phyloP scores from a whole-genome alignment of 2,329 filamentous ascomycete species.

The Penicillium sp. region DNA sequence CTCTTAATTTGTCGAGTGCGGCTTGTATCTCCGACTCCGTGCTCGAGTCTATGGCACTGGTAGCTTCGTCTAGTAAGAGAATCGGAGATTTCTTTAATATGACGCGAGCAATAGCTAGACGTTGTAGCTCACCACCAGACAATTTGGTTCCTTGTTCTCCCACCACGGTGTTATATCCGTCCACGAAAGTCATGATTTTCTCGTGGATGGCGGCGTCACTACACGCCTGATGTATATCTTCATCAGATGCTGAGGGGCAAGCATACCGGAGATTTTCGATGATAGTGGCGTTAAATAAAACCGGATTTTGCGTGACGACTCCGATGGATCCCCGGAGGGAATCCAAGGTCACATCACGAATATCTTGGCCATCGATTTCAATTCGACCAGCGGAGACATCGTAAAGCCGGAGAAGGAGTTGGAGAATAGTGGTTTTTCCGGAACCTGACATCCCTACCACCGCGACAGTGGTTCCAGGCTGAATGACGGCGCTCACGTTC shows the following conservation, averaged over 20 bases:
- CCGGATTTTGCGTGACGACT: slow-evolving; percentile 62
- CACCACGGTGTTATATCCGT: slow-evolving; percentile 36
- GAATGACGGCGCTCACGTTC: slow-evolving; percentile 45
- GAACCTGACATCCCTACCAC: slow-evolving; percentile 57
- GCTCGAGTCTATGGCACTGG: slow-evolving; percentile 40
- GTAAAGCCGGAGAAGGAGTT: slow-evolving; percentile 55
- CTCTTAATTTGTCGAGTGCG: slow-evolving; percentile 16
- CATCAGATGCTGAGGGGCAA: slow-evolving; percentile 31
- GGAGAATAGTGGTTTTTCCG: slow-evolving; percentile 55
- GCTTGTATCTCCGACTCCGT: slow-evolving; percentile 29
- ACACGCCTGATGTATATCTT: slow-evolving; percentile 35
- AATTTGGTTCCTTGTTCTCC: slow-evolving; percentile 36
- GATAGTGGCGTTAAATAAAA: slow-evolving; percentile 63
- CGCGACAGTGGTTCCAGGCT: slow-evolving; percentile 52
- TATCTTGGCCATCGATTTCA: slow-evolving; percentile 53
- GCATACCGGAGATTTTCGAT: slow-evolving; percentile 65
- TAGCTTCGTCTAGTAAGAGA: slow-evolving; percentile 46
- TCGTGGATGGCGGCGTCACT: slow-evolving; percentile 36
- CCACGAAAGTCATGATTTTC: slow-evolving; percentile 38
- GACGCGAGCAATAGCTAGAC: slow-evolving; percentile 44
- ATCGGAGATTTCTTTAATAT: slow-evolving; percentile 41
- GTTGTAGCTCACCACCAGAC: slow-evolving; percentile 44
- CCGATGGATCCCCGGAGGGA: slow-evolving; percentile 59
- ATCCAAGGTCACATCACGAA: slow-evolving; percentile 57
- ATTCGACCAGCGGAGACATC: slow-evolving; percentile 50